Evolutionary conservation across 352 stramenopile genomes (phyloP).

Genomic region (Pythium plurisporium): DNA sequence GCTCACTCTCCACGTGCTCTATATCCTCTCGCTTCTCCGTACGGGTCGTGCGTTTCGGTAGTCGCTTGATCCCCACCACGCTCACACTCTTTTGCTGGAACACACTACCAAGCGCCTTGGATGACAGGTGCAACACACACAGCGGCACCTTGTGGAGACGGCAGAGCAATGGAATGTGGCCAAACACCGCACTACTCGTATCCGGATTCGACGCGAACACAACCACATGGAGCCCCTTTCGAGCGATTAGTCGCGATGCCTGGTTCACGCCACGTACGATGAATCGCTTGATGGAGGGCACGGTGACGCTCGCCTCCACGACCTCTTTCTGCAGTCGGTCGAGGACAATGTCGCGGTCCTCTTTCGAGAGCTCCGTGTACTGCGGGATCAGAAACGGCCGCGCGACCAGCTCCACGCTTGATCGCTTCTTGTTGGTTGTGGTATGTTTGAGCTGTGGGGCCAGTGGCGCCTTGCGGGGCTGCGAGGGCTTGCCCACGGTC

Average conservation of each 20-base stretch:
- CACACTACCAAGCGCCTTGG: conserved; percentile 50
- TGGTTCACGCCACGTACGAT: conserved; percentile 57
- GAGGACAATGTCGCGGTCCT: conserved; percentile 78
- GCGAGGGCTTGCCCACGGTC: conserved; percentile 9
- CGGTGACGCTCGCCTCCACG: conserved; percentile 5
- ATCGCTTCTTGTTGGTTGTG: conserved; percentile 8
- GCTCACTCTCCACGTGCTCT: background rate
- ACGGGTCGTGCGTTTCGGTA: conserved; percentile 1
- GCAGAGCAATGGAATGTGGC: conserved; percentile 65
- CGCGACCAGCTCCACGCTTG: conserved; percentile 17
- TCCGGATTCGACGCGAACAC: conserved; percentile 69
- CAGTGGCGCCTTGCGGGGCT: conserved; percentile 16
- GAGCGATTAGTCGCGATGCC: conserved; percentile 38
- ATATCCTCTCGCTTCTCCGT: background rate
- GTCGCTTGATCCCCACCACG: conserved; percentile 43
- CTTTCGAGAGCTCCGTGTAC: conserved; percentile 58
- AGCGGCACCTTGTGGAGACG: conserved; percentile 59
- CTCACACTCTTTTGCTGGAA: conserved; percentile 56
- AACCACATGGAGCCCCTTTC: conserved; percentile 45
- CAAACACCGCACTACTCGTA: conserved; percentile 37
- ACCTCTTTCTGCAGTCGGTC: conserved; percentile 68
- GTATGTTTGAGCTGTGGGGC: conserved; percentile 13
- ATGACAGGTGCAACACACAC: conserved; percentile 69
- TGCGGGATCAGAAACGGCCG: conserved; percentile 47
- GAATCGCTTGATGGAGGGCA: conserved; percentile 21